phyloP scores from a whole-genome alignment of 306 rosid species.

The Pyrus communis region DNA sequence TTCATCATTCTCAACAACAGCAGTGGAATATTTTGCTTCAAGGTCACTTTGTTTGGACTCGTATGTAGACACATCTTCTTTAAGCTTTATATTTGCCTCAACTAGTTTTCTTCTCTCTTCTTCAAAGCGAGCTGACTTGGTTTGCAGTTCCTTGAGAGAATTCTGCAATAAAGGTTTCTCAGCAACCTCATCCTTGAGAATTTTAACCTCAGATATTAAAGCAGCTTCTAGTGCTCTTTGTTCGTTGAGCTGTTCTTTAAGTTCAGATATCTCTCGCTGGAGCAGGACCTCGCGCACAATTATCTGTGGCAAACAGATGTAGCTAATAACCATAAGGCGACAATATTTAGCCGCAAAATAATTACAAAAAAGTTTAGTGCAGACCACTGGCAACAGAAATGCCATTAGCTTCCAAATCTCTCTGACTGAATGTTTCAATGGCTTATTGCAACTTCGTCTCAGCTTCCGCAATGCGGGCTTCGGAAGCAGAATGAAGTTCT shows the following conservation, averaged over 20 bases:
- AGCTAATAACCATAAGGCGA: not conserved
- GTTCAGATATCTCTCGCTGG: conserved; percentile 46
- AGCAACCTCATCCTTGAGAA: conserved; percentile 46
- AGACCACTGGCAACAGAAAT: too few species aligned
- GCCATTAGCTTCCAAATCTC: too few species aligned
- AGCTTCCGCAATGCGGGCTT: too few species aligned
- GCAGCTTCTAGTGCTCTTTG: conserved; percentile 44
- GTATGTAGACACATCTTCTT: conserved; percentile 38
- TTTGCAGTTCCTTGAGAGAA: conserved; percentile 55
- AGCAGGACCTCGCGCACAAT: conserved; percentile 5
- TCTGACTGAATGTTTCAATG: too few species aligned
- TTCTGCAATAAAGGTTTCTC: conserved; percentile 45
- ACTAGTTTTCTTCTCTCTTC: conserved; percentile 42
- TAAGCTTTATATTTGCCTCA: conserved; percentile 56
- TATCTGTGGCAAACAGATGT: conserved; percentile 41
- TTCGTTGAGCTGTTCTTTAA: conserved; percentile 66
- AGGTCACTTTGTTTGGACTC: conserved; percentile 54
- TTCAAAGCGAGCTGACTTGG: conserved; percentile 45
- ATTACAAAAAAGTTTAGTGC: not conserved
- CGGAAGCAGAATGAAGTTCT: too few species aligned
- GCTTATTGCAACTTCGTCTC: too few species aligned
- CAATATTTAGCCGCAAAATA: not conserved
- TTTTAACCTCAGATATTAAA: conserved; percentile 53
- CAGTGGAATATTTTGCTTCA: conserved; percentile 38
- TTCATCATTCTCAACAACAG: conserved; percentile 54